Conservation (phyloP, 139 green algal genomes). For the Chlamydomonas applanata region DNA sequence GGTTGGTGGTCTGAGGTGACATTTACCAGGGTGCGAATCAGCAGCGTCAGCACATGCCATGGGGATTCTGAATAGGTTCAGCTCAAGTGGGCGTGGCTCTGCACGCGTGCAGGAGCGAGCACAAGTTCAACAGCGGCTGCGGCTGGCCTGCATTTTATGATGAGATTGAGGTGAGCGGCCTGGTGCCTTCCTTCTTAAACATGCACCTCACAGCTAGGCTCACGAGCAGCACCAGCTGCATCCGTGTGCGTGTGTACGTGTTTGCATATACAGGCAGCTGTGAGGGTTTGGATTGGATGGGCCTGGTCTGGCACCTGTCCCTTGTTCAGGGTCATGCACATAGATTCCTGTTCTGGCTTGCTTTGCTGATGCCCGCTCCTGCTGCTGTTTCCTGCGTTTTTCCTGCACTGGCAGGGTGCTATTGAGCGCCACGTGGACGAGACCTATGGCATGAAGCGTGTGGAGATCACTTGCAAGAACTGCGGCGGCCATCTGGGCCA, state of each 20-base stretch:
- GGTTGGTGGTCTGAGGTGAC: no score
- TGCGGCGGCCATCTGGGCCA: slow-evolving; percentile 90
- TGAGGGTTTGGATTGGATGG: no score
- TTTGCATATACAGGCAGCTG: no score
- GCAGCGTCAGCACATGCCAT: neutral
- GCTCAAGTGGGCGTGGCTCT: slow-evolving; percentile 16
- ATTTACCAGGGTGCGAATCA: neutral
- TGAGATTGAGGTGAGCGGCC: slow-evolving; percentile 44
- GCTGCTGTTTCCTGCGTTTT: no score
- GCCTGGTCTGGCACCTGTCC: no score
- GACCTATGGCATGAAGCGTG: slow-evolving; percentile 31
- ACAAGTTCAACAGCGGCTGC: slow-evolving; percentile 83
- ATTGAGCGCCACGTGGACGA: slow-evolving; percentile 69
- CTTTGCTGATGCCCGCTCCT: no score
- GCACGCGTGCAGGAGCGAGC: slow-evolving; percentile 60
- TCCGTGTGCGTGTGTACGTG: no score
- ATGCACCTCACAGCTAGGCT: no score
- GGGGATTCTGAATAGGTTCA: slow-evolving; percentile 48
- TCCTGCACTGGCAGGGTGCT: slow-evolving; percentile 33
- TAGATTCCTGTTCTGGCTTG: no score
- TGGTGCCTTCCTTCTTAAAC: no score
- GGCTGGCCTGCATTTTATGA: slow-evolving; percentile 94
- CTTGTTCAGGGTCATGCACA: no score
- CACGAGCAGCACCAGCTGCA: no score
- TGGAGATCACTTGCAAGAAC: slow-evolving; percentile 45